These are phyloP conservation scores for Prunus mira DNA, from an alignment of 306 rosid species.

Conservation along the genomic window DNA sequence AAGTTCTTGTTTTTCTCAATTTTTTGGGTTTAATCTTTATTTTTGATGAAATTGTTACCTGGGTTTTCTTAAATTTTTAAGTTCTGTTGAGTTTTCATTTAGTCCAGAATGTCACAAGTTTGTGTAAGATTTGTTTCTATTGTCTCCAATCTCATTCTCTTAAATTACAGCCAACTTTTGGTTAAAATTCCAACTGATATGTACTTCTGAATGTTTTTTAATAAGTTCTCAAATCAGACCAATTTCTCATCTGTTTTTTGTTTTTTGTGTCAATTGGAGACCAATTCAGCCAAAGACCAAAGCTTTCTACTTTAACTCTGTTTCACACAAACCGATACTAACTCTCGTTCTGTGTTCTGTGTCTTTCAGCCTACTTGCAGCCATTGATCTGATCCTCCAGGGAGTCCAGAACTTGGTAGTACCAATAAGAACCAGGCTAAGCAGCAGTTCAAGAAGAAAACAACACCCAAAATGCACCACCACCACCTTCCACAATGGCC, in stretches of 20 bases:
- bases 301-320: background rate
- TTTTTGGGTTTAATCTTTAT: background rate
- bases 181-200: background rate
- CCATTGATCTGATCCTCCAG: conserved; percentile 78
- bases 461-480: conserved; percentile 41
- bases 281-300: background rate
- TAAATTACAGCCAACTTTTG: background rate
- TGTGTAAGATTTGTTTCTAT: background rate
- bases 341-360: conserved; percentile 4
- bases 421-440: conserved; percentile 48
- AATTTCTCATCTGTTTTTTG: background rate
- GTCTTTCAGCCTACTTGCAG: conserved; percentile 64
- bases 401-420: conserved; percentile 89
- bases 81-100: background rate
- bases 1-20: background rate
- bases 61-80: conserved; percentile 4
- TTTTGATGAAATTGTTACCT: background rate
- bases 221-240: background rate
- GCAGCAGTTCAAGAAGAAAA: conserved; percentile 63
- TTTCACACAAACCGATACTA: background rate
- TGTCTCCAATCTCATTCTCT: background rate
- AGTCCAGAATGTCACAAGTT: too few relatives aligned
- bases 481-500: conserved; percentile 48
- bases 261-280: background rate
- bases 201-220: background rate